These are phyloP conservation scores for Debaryomycetaceae sp. DNA, from an alignment of 1,139 yeast genomes.

Conservation along the genomic window DNA sequence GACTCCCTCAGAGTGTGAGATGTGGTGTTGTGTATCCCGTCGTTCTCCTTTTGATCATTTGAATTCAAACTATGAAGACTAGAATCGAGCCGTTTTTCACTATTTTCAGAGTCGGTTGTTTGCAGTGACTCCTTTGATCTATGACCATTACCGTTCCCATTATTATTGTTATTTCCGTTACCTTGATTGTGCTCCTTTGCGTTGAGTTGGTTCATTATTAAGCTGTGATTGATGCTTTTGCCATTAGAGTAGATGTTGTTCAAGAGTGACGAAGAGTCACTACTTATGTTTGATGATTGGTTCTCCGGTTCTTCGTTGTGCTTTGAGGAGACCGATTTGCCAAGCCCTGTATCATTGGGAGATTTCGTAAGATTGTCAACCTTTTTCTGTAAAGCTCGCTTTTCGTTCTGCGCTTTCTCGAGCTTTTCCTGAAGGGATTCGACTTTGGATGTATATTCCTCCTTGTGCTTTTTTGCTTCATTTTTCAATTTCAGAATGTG, in stretches of 20 bases:
- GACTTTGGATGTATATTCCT: conserved; percentile 14
- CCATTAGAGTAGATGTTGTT: background rate
- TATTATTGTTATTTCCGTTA: background rate
- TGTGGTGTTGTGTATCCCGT: background rate
- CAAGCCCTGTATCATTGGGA: background rate
- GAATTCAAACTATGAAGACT: background rate
- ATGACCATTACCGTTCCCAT: background rate
- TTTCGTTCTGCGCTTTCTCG: conserved; percentile 14
- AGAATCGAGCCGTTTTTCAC: background rate
- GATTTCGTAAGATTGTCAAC: conserved; percentile 4
- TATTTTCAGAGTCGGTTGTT: background rate
- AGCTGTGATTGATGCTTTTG: background rate
- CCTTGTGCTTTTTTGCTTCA: conserved; percentile 16
- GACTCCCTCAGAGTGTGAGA: background rate
- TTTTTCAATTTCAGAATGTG: conserved; percentile 17
- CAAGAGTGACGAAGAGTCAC: background rate
- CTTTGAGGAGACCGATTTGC: background rate
- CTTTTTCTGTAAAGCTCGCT: conserved; percentile 11
- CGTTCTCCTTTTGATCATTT: background rate
- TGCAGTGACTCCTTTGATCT: background rate
- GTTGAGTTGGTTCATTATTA: background rate
- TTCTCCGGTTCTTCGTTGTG: background rate
- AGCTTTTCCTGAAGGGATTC: conserved; percentile 18
- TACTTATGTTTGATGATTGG: background rate
- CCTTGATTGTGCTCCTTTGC: background rate